phyloP scores from a whole-genome alignment of 1,139 yeast genomes.

The Debaryomyces psychrophilus region DNA sequence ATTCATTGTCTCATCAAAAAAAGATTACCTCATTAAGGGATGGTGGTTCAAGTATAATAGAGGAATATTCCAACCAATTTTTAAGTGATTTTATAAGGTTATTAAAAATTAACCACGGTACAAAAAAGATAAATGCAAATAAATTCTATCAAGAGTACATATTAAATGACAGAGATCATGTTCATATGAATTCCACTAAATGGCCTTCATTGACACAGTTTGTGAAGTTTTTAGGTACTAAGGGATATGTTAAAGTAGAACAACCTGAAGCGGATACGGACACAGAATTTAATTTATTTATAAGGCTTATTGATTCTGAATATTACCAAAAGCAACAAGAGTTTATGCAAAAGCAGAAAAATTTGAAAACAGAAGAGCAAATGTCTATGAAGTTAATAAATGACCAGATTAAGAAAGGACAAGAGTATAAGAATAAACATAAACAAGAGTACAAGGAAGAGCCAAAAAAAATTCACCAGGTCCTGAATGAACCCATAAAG shows the following conservation, averaged over 20 bases:
- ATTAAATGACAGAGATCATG: constrained; percentile 70
- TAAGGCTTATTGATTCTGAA: constrained; percentile 32
- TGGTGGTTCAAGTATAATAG: constrained; percentile 51
- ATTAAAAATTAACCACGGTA: constrained; percentile 74
- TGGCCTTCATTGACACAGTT: constrained; percentile 77
- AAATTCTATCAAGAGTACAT: constrained; percentile 88
- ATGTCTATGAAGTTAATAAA: constrained; percentile 41
- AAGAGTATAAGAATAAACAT: constrained; percentile 20
- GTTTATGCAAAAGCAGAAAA: constrained; percentile 20
- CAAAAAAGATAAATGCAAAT: constrained; percentile 77
- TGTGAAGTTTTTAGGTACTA: constrained; percentile 62
- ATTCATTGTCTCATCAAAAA: constrained; percentile 70
- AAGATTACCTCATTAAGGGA: constrained; percentile 37
- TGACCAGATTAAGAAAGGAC: constrained; percentile 56
- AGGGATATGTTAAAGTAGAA: constrained; percentile 61
- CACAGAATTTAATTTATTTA: constrained; percentile 42
- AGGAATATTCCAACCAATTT: constrained; percentile 63
- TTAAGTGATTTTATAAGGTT: constrained; percentile 65
- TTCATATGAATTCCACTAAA: constrained; percentile 87
- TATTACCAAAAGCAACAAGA: constrained; percentile 16
- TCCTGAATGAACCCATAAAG: constrained; percentile 14
- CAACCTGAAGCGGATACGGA: constrained; percentile 41
- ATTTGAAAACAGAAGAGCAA: constrained; percentile 46
- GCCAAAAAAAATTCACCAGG: not conserved
- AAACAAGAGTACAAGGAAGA: constrained; percentile 14